Evolutionary conservation across 768 basidiomycete species (phyloP).

Genomic region (Hemileccinum impolitum): DNA sequence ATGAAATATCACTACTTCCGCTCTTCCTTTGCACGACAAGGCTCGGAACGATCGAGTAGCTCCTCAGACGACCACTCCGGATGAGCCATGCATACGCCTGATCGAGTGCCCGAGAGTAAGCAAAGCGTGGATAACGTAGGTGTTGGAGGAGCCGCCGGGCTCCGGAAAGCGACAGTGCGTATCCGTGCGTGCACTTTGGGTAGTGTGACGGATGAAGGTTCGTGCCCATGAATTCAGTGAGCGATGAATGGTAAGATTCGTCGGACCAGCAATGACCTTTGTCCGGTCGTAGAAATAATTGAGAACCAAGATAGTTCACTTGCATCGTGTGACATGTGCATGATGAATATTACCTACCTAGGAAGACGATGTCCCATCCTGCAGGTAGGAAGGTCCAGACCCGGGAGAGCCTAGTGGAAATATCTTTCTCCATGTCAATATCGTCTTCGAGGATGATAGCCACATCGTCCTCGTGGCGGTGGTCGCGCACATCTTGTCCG

Average conservation of each 20-base stretch:
- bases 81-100: constrained; percentile 71
- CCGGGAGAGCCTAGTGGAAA: constrained; percentile 37
- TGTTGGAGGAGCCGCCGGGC: constrained; percentile 60
- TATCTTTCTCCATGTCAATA: constrained; percentile 70
- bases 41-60: constrained; percentile 50
- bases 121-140: constrained; percentile 61
- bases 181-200: constrained; percentile 75
- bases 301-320: background rate
- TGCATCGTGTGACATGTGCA: background rate
- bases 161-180: constrained; percentile 56
- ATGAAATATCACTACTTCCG: constrained; percentile 51
- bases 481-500: constrained; percentile 19
- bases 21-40: constrained; percentile 64
- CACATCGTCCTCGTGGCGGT: constrained; percentile 29
- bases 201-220: constrained; percentile 53
- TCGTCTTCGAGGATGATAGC: constrained; percentile 74
- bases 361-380: constrained; percentile 71
- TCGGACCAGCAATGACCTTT: constrained; percentile 83
- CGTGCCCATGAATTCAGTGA: constrained; percentile 19
- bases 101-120: constrained; percentile 75
- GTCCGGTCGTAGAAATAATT: constrained; percentile 1
- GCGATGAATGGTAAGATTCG: constrained; percentile 47
- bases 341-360: constrained; percentile 42
- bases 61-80: constrained; percentile 46
- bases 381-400: constrained; percentile 54